phyloP scores from a whole-genome alignment of 78 protist species.

The Polysphondylium violaceum region DNA sequence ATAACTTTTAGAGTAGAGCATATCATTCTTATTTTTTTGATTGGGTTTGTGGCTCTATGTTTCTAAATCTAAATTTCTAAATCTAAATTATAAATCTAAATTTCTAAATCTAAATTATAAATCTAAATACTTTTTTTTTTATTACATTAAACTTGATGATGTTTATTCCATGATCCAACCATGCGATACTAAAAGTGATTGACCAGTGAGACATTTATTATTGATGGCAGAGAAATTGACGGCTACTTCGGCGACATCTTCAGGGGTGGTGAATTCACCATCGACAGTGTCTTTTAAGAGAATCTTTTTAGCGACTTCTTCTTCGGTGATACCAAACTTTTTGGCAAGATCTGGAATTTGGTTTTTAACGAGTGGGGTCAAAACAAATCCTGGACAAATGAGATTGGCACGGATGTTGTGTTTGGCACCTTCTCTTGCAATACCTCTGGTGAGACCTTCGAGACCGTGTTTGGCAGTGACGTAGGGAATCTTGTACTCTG shows the following conservation, averaged over 20 bases:
- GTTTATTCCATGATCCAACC: slow-evolving; percentile 91
- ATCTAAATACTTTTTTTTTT: neutral
- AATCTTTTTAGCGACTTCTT: slow-evolving; percentile 66
- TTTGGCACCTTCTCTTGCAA: slow-evolving; percentile 83
- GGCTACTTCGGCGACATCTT: slow-evolving; percentile 87
- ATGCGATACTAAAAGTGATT: slow-evolving; percentile 82
- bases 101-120: neutral
- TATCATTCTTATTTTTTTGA: too few species aligned
- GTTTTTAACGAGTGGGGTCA: slow-evolving; percentile 73
- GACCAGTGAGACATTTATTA: slow-evolving; percentile 85
- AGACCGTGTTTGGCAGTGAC: slow-evolving; percentile 86
- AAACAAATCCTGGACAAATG: slow-evolving; percentile 88
- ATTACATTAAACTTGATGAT: neutral
- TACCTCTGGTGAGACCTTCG: slow-evolving; percentile 80
- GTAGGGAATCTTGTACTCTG: slow-evolving; percentile 82
- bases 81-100: too few species aligned
- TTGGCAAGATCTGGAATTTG: slow-evolving; percentile 88
- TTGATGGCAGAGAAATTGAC: slow-evolving; percentile 73
- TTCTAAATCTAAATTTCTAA: too few species aligned
- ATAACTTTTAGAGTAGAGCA: too few species aligned
- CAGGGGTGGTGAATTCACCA: slow-evolving; percentile 81
- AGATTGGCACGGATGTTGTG: slow-evolving; percentile 77
- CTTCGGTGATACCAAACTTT: slow-evolving; percentile 78
- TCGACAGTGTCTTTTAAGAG: slow-evolving; percentile 86
- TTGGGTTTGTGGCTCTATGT: too few species aligned